Evolutionary conservation across 148 eudicot species (phyloP), one percentile per base, ranked within the genome.

Genomic region (Vaccinium macrocarpon): DNA sequence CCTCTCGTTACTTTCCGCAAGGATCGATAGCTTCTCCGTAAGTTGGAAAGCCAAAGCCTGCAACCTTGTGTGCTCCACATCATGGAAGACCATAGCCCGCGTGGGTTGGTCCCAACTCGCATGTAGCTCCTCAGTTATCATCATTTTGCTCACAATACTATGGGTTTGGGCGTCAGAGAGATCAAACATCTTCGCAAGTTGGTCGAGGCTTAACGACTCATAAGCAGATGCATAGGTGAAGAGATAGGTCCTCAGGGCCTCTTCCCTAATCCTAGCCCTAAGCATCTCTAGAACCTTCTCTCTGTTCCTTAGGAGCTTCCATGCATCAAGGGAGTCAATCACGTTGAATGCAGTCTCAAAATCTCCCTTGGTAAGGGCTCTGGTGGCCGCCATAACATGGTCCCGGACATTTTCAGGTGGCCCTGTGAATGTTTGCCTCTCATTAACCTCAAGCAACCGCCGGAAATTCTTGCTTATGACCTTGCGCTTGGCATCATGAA

Each of bases 21-120:
- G 92, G 78, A 91, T 68, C 0, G 93, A 86, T 2, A 96, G 93
- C 90, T 92, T 92, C 79, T 96, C 98, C 0, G 94, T 89, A 78
- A 96, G 62, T 74, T 93, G 95, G 90, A 94, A 94, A 0, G 98
- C 97, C 83, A 94, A 73, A 61, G 90, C 92, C 87, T 94, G 98
- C 72, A 93, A 70, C 84, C 98, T 91, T 2, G 92, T 72, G 86
- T 94, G 97, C 86, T 88, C 93, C 15, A 93, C 93, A 57, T 92
- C 94, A 55, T 94, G 94, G 91, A 94, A 94, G 53, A 93, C 88
- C 52, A 93, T 90, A 89, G 95, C 91, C 11, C 80, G 80, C 0
- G 95, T 89, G 2, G 97, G 98, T 83, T 96, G 98, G 85, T 94
- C 98, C 98, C 94, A 94, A 50, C 92, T 91, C 0, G 98, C 98